Base-by-base conservation (phyloP, 129 eudicot species). In the Calendula officinalis region DNA sequence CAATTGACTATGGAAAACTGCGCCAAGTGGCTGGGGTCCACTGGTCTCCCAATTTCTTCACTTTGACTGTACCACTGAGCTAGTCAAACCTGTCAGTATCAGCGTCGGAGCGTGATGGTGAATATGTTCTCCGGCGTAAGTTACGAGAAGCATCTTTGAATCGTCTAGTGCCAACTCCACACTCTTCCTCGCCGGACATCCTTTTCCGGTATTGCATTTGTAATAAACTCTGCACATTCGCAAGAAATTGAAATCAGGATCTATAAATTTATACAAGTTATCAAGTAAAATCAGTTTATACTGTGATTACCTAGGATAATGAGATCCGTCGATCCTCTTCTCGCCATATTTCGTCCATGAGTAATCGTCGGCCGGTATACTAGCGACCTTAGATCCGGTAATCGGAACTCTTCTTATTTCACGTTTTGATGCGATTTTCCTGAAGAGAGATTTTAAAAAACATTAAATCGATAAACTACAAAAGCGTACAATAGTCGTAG, bases 341-440 rank as follows among this genome's bases (percentile, higher is more conserved):
- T 90, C 95, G 41, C 95, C 95, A 61, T 90, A 87, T 33, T 90
- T 90, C 58, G 82, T 84, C 97, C 97, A 90, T 0, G 97, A 86
- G 56, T 60, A 90, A 74, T 87, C 87, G 52, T 90, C 97, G 8
- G 85, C 74, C 5, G 97, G 97, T 8, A 90, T 84, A 60, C 83
- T 82, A 0, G 91, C 79, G 8, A 79, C 69, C 62, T 82, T 85
- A 0, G 90, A 75, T 71, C 97, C 83, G 6, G 56, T 64, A 3
- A 86, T 84, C 13, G 94, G 86, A 13, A 87, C 83, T 69, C 84
- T 77, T 27, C 35, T 57, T 5, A 80, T 67, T 51, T 66, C 70
- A 27, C 66, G 83, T 70, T 78, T 78, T 45, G 81, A 74, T 22
- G 60, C 50, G 3, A 57, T 57, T 82, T 84, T 90, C 81, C 97